Conservation (phyloP, 176 grass and related monocot genomes). For the Cocos nucifera region DNA sequence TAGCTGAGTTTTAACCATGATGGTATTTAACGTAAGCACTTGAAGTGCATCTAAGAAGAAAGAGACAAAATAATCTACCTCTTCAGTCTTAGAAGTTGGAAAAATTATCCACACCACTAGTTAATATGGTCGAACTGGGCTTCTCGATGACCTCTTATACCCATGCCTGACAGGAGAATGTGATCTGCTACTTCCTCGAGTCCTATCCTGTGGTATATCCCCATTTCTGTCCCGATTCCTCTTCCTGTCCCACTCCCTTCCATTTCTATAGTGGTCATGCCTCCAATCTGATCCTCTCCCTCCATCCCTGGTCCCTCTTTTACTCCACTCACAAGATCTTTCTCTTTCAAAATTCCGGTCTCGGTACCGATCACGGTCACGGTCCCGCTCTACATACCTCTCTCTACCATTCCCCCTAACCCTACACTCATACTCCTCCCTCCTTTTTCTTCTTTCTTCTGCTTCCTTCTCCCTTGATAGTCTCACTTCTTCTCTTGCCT, state of each 20-base stretch:
- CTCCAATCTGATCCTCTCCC: constrained; percentile 38
- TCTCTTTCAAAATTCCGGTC: constrained; percentile 47
- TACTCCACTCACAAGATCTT: constrained; percentile 40
- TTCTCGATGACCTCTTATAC: constrained; percentile 41
- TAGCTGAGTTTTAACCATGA: constrained; percentile 44
- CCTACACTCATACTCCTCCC: constrained; percentile 36
- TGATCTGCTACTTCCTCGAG: constrained; percentile 52
- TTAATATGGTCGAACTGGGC: constrained; percentile 48
- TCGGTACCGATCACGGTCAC: constrained; percentile 30
- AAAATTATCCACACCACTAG: constrained; percentile 52
- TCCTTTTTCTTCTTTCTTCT: constrained; percentile 47
- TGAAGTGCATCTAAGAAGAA: constrained; percentile 36
- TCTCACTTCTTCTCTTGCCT: constrained; percentile 58
- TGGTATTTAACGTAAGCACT: constrained; percentile 47
- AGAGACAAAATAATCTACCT: constrained; percentile 68
- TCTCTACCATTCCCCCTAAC: constrained; percentile 32
- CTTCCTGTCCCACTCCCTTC: constrained; percentile 49
- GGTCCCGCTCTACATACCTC: constrained; percentile 39
- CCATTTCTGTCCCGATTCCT: constrained; percentile 44
- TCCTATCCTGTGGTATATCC: constrained; percentile 28
- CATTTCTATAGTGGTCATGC: constrained; percentile 55
- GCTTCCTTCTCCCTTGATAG: constrained; percentile 61
- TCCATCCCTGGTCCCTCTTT: constrained; percentile 18
- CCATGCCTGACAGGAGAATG: constrained; percentile 61
- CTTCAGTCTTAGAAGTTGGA: constrained; percentile 42